Conservation (phyloP, 2,329 filamentous ascomycete genomes). For the Bisporella sp. region DNA sequence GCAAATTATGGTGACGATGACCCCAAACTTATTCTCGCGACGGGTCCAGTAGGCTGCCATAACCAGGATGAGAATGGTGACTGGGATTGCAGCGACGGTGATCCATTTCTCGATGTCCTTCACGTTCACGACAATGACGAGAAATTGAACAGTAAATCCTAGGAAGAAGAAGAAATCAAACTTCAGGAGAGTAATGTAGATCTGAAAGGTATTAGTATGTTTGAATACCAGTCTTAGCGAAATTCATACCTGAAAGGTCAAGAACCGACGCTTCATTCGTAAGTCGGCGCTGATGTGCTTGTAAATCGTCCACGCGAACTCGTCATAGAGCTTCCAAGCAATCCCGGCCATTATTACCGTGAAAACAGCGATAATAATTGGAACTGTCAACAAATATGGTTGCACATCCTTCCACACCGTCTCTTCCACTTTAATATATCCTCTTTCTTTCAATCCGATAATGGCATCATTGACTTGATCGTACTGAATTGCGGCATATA, state of each 20-base stretch:
- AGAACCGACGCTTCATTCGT: conserved; percentile 91
- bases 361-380: conserved; percentile 70
- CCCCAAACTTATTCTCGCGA: conserved; percentile 73
- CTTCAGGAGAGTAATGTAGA: conserved; percentile 95
- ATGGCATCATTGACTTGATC: conserved; percentile 82
- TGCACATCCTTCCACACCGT: conserved; percentile 63
- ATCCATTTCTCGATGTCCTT: conserved; percentile 72
- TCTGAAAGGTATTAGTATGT: conserved; percentile 44
- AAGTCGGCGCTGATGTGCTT: conserved; percentile 98
- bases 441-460: conserved; percentile 38
- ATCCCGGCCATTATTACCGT: conserved; percentile 68
- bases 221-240: background rate
- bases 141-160: conserved; percentile 95
- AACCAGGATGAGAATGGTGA: conserved; percentile 84
- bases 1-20: conserved; percentile 70
- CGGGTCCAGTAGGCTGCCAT: conserved; percentile 80
- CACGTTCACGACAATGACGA: conserved; percentile 74
- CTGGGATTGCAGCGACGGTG: conserved; percentile 81
- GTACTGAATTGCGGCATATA: conserved; percentile 90
- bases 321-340: conserved; percentile 94
- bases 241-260: conserved; percentile 79
- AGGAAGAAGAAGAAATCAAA: conserved; percentile 99
- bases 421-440: conserved; percentile 19
- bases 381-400: conserved; percentile 78
- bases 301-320: conserved; percentile 98